These are phyloP conservation scores for Colletotrichum endophyticum DNA, from an alignment of 2,329 filamentous ascomycete genomes.

Conservation along the genomic window DNA sequence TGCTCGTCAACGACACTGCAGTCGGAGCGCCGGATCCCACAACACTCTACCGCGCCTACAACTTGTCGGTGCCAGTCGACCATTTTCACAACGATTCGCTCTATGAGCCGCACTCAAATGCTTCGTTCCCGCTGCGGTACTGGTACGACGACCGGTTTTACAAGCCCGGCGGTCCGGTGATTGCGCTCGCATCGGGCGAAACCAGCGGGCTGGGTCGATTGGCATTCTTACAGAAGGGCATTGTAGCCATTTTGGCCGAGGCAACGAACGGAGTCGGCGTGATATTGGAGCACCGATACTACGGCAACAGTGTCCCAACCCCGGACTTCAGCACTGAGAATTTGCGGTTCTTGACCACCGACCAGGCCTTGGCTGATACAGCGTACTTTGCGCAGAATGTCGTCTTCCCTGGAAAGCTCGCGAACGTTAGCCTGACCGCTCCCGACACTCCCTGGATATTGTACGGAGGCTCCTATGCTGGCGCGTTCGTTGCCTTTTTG, in stretches of 20 bases:
- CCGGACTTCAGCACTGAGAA: constrained; percentile 69
- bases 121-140: constrained; percentile 74
- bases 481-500: constrained; percentile 78
- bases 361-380: constrained; percentile 81
- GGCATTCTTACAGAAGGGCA: constrained; percentile 77
- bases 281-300: constrained; percentile 87
- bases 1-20: neutral
- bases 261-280: constrained; percentile 78
- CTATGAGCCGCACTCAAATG: constrained; percentile 79
- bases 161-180: constrained; percentile 77
- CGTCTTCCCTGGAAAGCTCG: constrained; percentile 68
- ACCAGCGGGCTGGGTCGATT: constrained; percentile 66
- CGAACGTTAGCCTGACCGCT: constrained; percentile 70
- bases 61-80: constrained; percentile 65
- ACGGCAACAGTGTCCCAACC: constrained; percentile 76
- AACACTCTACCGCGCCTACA: constrained; percentile 40
- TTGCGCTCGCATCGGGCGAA: constrained; percentile 78
- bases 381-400: constrained; percentile 81
- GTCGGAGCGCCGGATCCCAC: neutral
- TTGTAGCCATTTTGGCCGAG: constrained; percentile 72
- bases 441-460: constrained; percentile 73
- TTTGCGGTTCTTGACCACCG: constrained; percentile 81
- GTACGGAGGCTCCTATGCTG: constrained; percentile 86
- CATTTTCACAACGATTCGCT: constrained; percentile 82
- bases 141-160: constrained; percentile 84